Evolutionary conservation across 495 filamentous ascomycete species (phyloP), one percentile per base, ranked within the genome.

Genomic region (Aspergillus carlsbadensis): DNA sequence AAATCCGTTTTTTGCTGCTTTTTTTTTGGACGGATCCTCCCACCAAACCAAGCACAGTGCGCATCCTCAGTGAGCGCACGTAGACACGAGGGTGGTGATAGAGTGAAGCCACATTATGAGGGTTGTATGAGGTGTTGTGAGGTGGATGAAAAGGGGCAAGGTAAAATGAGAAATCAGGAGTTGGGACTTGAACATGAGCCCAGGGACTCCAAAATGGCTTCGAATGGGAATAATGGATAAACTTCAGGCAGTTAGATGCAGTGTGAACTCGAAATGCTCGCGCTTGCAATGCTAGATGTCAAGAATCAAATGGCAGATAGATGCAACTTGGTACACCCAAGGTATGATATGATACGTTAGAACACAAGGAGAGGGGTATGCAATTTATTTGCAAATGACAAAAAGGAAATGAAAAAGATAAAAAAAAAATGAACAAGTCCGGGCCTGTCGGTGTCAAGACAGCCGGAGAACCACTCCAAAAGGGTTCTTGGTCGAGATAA

Each of bases 231-330:
- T 34, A 59, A 63, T 50, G 36, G 40, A 53, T 57, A 49, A 65
- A 65, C 37, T 40, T 29, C 48, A 46, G 47, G 58, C 52, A 63
- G 47, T 48, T 56, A 73, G 66, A 73, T 68, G 69, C 70, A 72
- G 65, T 66, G 61, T 68, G 55, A 63, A 73, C 69, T 69, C 62
- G 64, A 65, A 72, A 70, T 70, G 74, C 73, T 77, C 70, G 73
- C 75, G 75, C 75, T 76, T 73, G 74, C 74, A 77, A 78, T 78
- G 75, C 75, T 73, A 78, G 72, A 70, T 73, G 65, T 68, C 61
- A 52, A 62, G 58, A 65, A 65, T 58, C 56, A 63, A 61, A 63
- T 52, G 60, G 55, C 65, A 63, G 59, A 55, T 69, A 69, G 63
- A 71, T 77, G 73, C 72, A 72, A 65, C 66, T 71, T 59, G 59